Percentiles rank a stretch among this genome's conserved stretches.
phyloP scores from a whole-genome alignment of 2,329 filamentous ascomycete species.

The Arthrobotrys pseudoclavata region DNA sequence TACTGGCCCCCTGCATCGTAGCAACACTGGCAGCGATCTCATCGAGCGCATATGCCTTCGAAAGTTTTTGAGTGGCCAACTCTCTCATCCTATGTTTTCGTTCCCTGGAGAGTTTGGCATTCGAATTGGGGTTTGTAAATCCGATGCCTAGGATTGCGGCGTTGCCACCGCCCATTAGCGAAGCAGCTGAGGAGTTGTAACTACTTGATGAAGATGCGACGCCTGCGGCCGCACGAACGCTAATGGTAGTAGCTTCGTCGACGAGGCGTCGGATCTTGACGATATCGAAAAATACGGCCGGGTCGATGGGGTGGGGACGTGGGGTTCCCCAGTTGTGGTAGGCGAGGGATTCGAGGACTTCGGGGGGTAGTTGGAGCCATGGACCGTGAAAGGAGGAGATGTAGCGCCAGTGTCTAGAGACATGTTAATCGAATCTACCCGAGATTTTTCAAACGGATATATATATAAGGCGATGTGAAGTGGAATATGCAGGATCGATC shows the following conservation, averaged over 20 bases:
- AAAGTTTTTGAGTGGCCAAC: conserved; percentile 82
- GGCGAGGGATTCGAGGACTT: conserved; percentile 82
- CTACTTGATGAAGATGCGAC: conserved; percentile 73
- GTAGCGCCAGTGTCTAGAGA: conserved; percentile 81
- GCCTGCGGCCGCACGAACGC: conserved; percentile 82
- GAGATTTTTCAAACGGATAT: not conserved
- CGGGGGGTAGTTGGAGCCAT: conserved; percentile 83
- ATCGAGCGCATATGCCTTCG: conserved; percentile 82
- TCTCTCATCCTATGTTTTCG: conserved; percentile 83
- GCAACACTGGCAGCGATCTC: conserved; percentile 87
- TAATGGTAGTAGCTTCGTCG: conserved; percentile 82
- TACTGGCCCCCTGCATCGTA: conserved; percentile 83
- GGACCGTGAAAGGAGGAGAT: conserved; percentile 86
- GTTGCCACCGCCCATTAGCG: conserved; percentile 68
- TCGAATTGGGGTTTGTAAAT: conserved; percentile 70
- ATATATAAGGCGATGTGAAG: not conserved
- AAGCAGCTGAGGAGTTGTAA: conserved; percentile 66
- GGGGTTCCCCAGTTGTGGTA: conserved; percentile 84
- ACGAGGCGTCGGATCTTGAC: conserved; percentile 84
- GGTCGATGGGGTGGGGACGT: conserved; percentile 81
- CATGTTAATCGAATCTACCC: conserved; percentile 7
- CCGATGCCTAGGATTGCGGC: conserved; percentile 72
- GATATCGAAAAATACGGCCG: conserved; percentile 84
- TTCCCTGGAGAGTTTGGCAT: conserved; percentile 78
- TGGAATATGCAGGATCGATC: not conserved